phyloP scores from a whole-genome alignment of 2,329 filamentous ascomycete genomes.

The Dactylonectria estremocensis region DNA sequence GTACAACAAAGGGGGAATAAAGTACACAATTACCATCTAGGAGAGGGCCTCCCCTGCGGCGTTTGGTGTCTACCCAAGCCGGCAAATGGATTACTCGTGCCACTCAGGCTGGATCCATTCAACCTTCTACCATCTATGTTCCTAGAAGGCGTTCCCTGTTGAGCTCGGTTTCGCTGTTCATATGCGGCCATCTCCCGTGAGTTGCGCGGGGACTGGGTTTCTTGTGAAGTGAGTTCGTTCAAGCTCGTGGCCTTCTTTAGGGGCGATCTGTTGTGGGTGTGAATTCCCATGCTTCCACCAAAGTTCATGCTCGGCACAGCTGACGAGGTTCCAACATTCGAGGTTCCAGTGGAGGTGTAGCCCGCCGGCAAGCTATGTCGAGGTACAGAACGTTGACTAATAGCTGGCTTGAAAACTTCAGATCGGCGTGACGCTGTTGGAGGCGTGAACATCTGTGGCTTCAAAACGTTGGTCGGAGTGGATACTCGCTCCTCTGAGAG shows the following conservation, averaged over 20 bases:
- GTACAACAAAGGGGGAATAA: conserved; percentile 9
- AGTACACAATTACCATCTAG: conserved; percentile 45
- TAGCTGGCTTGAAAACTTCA: conserved; percentile 54
- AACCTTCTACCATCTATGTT: conserved; percentile 50
- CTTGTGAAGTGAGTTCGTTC: conserved; percentile 66
- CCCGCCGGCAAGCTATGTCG: conserved; percentile 55
- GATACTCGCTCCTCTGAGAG: conserved; percentile 64
- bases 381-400: conserved; percentile 48
- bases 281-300: conserved; percentile 86
- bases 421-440: conserved; percentile 49
- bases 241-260: conserved; percentile 82
- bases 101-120: conserved; percentile 40
- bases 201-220: conserved; percentile 67
- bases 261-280: conserved; percentile 85
- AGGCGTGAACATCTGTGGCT: conserved; percentile 62
- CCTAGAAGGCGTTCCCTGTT: conserved; percentile 60
- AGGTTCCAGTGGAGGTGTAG: conserved; percentile 50
- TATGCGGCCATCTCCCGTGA: conserved; percentile 74
- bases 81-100: conserved; percentile 57
- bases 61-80: conserved; percentile 54
- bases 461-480: conserved; percentile 56
- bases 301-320: conserved; percentile 51
- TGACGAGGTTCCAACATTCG: conserved; percentile 40
- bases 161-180: conserved; percentile 63
- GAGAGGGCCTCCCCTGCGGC: conserved; percentile 61